phyloP scores from a whole-genome alignment of 2,329 filamentous ascomycete genomes.

The Aspergillus sp. region DNA sequence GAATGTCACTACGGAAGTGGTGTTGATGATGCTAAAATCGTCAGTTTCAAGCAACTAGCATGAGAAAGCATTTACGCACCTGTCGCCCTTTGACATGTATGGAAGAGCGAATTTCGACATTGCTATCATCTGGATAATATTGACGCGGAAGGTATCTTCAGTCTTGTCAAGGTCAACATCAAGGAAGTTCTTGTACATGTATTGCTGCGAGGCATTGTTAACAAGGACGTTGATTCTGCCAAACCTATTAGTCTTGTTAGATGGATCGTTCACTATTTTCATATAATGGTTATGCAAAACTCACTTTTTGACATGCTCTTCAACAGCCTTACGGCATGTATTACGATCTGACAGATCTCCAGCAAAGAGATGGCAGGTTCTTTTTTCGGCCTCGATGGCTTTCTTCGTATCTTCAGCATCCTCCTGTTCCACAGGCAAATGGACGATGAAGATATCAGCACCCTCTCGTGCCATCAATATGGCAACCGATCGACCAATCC shows the following conservation, averaged over 20 bases:
- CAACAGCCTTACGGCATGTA: conserved; percentile 48
- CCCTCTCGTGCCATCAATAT: conserved; percentile 56
- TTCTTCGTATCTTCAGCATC: conserved; percentile 53
- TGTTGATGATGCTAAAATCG: conserved; percentile 50
- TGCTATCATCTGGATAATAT: conserved; percentile 57
- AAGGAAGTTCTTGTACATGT: conserved; percentile 48
- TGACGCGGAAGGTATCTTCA: conserved; percentile 53
- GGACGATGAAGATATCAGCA: conserved; percentile 52
- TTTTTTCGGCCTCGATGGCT: conserved; percentile 48
- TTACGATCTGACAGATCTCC: conserved; percentile 48
- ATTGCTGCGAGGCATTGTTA: conserved; percentile 57
- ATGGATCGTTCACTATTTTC: neutral
- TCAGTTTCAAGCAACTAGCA: neutral
- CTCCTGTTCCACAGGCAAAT: conserved; percentile 52
- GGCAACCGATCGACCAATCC: conserved; percentile 52
- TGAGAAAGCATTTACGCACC: conserved; percentile 20
- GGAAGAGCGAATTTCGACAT: conserved; percentile 54
- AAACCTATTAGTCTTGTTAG: conserved; percentile 17
- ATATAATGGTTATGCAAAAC: neutral
- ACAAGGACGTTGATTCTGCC: conserved; percentile 49
- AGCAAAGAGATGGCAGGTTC: conserved; percentile 44
- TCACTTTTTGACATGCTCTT: conserved; percentile 49
- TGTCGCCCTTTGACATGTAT: conserved; percentile 50
- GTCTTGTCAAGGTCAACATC: conserved; percentile 53
- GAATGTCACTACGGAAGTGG: conserved; percentile 51